Evolutionary conservation across 257 asterid genomes (phyloP).

Genomic region (Eustoma russellianum): DNA sequence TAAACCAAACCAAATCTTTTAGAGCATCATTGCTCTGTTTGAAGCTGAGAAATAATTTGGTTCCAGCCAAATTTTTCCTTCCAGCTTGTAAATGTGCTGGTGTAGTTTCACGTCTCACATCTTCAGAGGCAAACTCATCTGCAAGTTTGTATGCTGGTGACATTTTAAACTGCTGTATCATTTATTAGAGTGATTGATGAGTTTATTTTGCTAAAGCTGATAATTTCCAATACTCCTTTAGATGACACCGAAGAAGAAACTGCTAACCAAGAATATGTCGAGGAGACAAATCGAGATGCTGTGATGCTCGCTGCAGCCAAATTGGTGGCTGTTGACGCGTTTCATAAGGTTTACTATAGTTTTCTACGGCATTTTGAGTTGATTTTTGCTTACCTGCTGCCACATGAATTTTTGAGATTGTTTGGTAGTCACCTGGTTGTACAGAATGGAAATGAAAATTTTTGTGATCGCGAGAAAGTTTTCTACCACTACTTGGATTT

Average conservation of each 20-base stretch:
- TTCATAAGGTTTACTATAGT: slow-evolving; percentile 54
- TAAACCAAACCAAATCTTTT: no score
- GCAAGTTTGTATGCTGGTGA: no score
- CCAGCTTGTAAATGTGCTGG: no score
- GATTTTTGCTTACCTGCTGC: neutral
- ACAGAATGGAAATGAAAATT: neutral
- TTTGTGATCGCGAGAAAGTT: neutral
- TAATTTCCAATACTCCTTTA: slow-evolving; percentile 19
- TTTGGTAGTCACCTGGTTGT: neutral
- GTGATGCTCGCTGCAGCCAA: slow-evolving; percentile 72
- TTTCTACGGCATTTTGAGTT: slow-evolving; percentile 5
- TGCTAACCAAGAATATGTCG: slow-evolving; percentile 69
- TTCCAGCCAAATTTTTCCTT: no score
- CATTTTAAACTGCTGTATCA: no score
- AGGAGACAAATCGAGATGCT: slow-evolving; percentile 77
- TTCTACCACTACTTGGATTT: neutral
- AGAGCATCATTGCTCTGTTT: no score
- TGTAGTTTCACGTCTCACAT: no score
- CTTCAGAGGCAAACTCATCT: no score
- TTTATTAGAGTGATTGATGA: no score
- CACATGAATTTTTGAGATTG: neutral
- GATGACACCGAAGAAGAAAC: slow-evolving; percentile 80
- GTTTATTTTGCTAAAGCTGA: no score
- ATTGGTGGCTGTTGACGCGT: slow-evolving; percentile 65
- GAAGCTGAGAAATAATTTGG: no score